Conservation (phyloP, 768 basidiomycete genomes). For the Ramaria rubella region DNA sequence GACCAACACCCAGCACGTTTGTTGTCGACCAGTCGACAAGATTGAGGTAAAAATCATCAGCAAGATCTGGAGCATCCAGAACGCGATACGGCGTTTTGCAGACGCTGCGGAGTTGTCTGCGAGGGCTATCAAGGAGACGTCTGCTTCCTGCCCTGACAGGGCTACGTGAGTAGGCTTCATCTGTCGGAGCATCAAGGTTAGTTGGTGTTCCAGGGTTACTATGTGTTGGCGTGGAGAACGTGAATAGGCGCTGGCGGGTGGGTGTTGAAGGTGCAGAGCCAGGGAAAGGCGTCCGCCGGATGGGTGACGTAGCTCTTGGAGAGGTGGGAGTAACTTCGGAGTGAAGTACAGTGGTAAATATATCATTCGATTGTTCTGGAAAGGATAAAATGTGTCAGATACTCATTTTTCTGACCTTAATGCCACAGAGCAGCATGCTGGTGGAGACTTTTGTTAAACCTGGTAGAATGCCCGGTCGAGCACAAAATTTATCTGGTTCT, state of each 20-base stretch:
- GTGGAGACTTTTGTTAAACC: constrained; percentile 32
- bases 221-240: constrained; percentile 13
- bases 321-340: constrained; percentile 72
- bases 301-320: constrained; percentile 56
- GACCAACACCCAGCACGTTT: constrained; percentile 90
- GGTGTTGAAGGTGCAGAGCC: constrained; percentile 38
- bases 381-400: constrained; percentile 16
- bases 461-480: constrained; percentile 21
- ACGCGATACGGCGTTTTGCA: constrained; percentile 96
- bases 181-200: constrained; percentile 71
- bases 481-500: neutral
- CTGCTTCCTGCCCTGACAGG: constrained; percentile 84
- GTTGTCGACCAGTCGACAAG: constrained; percentile 96
- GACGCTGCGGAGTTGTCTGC: constrained; percentile 72
- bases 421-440: constrained; percentile 11
- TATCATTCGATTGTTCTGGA: constrained; percentile 76
- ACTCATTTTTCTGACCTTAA: constrained; percentile 3
- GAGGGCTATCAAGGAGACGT: constrained; percentile 75
- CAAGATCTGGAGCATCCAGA: constrained; percentile 92
- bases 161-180: constrained; percentile 84
- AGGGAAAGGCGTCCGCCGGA: constrained; percentile 37
- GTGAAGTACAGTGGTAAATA: constrained; percentile 72
- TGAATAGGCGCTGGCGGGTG: constrained; percentile 27
- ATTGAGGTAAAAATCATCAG: constrained; percentile 98
- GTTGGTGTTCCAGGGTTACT: constrained; percentile 18